A percentile compares a stretch with the other conserved stretches of the same genome.
These are phyloP conservation scores for Colletotrichum cereale DNA, from an alignment of 2,329 filamentous ascomycete genomes.

Conservation along the genomic window DNA sequence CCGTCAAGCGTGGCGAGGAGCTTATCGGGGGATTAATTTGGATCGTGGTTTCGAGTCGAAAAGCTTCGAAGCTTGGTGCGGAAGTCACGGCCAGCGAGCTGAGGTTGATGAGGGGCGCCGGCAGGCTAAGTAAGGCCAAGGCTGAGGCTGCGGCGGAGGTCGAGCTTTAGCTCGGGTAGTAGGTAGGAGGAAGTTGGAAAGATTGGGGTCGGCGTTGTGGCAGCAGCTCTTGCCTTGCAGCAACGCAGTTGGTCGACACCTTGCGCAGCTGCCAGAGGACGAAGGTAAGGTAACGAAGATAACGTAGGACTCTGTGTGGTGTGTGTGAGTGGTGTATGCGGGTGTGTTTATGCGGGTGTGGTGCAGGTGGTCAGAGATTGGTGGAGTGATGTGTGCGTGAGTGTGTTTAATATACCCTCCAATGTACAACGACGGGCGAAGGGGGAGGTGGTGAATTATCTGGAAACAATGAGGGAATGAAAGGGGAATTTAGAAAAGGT, in stretches of 20 bases:
- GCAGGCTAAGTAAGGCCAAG: slow-evolving; percentile 16
- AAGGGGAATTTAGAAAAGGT: slow-evolving; percentile 6
- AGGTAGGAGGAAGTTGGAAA: slow-evolving; percentile 25
- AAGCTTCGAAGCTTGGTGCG: slow-evolving; percentile 37
- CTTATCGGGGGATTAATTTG: slow-evolving; percentile 4
- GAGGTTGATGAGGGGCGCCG: slow-evolving; percentile 17
- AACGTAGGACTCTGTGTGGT: neutral
- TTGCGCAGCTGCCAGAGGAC: slow-evolving; percentile 24
- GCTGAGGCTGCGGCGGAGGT: slow-evolving; percentile 4
- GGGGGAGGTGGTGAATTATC: neutral
- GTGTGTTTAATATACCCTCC: slow-evolving; percentile 15
- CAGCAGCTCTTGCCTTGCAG: slow-evolving; percentile 36
- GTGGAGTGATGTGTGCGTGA: neutral
- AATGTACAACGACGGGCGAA: neutral
- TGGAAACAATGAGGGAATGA: slow-evolving; percentile 9
- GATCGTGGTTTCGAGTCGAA: slow-evolving; percentile 28
- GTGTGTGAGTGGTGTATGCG: too few species aligned
- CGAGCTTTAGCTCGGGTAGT: slow-evolving; percentile 37
- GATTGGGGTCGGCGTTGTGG: slow-evolving; percentile 19
- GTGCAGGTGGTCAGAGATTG: slow-evolving; percentile 1
- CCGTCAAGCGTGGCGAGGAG: neutral
- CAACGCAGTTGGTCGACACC: slow-evolving; percentile 23
- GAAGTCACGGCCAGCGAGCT: slow-evolving; percentile 12
- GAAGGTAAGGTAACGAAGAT: slow-evolving; percentile 12
- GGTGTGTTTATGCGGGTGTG: neutral